Evolutionary conservation across 768 basidiomycete genomes (phyloP).

Genomic region (Crucibulum laeve): DNA sequence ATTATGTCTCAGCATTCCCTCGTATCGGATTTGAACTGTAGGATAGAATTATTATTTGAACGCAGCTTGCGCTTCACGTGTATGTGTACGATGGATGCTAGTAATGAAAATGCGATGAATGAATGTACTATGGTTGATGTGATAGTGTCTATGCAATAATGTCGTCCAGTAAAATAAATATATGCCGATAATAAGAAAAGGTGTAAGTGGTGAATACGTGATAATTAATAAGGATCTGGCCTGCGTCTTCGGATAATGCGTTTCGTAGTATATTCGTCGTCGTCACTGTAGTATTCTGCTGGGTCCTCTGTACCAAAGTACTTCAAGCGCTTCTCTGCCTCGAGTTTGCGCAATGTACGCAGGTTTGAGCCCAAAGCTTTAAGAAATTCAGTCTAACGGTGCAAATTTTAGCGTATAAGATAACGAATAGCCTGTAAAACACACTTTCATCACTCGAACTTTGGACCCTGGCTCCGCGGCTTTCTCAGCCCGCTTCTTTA

Average conservation of each 20-base stretch:
- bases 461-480: conserved; percentile 36
- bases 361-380: conserved; percentile 56
- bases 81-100: not conserved
- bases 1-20: not conserved
- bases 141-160: not conserved
- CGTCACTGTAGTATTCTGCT: conserved; percentile 39
- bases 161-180: no score
- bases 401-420: not conserved
- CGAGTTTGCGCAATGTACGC: conserved; percentile 56
- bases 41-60: no score
- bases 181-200: no score
- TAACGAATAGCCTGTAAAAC: conserved; percentile 9
- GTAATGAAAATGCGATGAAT: not conserved
- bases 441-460: conserved; percentile 56
- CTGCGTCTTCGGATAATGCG: not conserved
- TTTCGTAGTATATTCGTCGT: conserved; percentile 36
- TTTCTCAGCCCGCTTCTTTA: conserved; percentile 53
- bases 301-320: conserved; percentile 21
- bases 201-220: not conserved
- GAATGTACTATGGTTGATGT: not conserved
- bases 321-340: conserved; percentile 41
- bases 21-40: no score
- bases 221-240: not conserved
- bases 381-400: conserved; percentile 60
- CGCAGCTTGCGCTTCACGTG: no score